These are phyloP conservation scores for Pythium scleroteichum DNA, from an alignment of 352 stramenopile species.

Conservation along the genomic window DNA sequence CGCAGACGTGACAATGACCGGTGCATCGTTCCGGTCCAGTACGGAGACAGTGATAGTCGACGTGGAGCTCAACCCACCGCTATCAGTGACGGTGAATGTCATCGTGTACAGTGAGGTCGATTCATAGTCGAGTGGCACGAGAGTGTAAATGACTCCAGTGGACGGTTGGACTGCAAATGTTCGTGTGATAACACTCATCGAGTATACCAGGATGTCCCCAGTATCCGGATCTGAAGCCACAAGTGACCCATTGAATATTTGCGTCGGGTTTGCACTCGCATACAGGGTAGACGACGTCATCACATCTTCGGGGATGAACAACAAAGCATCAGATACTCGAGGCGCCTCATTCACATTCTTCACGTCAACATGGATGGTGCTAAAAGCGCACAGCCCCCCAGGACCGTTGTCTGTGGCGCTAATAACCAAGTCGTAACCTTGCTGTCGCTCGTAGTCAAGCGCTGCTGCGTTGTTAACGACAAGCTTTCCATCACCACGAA, in stretches of 20 bases:
- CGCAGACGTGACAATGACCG: constrained; percentile 6
- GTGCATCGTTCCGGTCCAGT: constrained; percentile 32
- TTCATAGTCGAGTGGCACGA: constrained; percentile 26
- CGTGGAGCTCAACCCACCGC: background rate
- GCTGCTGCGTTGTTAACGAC: constrained; percentile 32
- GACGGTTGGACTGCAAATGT: constrained; percentile 19
- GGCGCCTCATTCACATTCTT: constrained; percentile 36
- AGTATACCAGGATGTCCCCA: constrained; percentile 20
- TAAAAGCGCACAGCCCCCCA: constrained; percentile 26
- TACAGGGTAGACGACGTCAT: constrained; percentile 7
- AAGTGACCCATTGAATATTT: constrained; percentile 21
- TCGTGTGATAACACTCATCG: constrained; percentile 12
- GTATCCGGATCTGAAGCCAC: constrained; percentile 23
- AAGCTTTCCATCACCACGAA: constrained; percentile 37
- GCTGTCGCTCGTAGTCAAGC: constrained; percentile 48
- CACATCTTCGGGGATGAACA: constrained; percentile 35
- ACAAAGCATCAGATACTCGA: constrained; percentile 1
- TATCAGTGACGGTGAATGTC: constrained; percentile 21
- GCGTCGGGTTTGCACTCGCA: background rate
- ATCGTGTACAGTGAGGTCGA: constrained; percentile 16
- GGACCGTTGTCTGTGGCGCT: constrained; percentile 32
- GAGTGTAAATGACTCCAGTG: constrained; percentile 22
- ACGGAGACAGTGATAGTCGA: constrained; percentile 23
- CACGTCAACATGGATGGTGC: constrained; percentile 25
- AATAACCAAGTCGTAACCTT: constrained; percentile 27